phyloP scores from a whole-genome alignment of 2,329 filamentous ascomycete species.

The Periconia macrospinosa region DNA sequence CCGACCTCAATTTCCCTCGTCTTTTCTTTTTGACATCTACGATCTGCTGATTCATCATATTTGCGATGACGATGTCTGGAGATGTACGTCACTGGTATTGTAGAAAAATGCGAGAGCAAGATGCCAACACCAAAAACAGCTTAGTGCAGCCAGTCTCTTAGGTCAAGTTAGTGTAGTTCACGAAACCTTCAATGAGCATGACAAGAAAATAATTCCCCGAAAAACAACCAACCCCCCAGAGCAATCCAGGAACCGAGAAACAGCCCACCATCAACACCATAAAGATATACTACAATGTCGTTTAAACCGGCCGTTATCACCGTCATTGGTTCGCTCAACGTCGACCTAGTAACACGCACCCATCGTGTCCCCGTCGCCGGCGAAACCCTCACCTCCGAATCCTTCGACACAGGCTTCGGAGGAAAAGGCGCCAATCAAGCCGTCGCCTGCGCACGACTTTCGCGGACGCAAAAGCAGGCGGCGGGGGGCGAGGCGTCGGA shows the following conservation, averaged over 20 bases:
- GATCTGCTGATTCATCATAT: too few relatives aligned
- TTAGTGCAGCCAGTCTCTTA: neutral
- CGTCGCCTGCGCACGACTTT: slow-evolving; percentile 82
- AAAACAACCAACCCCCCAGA: neutral
- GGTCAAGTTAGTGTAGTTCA: neutral
- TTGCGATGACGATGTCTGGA: too few relatives aligned
- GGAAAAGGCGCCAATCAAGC: slow-evolving; percentile 97
- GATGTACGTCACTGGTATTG: too few relatives aligned
- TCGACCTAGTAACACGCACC: slow-evolving; percentile 88
- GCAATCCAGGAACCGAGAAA: neutral
- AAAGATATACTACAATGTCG: slow-evolving; percentile 15
- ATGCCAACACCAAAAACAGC: neutral
- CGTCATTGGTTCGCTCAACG: slow-evolving; percentile 90
- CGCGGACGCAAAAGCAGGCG: slow-evolving; percentile 52
- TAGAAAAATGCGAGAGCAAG: neutral
- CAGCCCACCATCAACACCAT: neutral
- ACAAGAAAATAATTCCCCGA: neutral
- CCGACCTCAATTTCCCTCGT: too few relatives aligned
- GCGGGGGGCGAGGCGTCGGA: slow-evolving; percentile 21
- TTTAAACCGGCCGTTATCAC: slow-evolving; percentile 61
- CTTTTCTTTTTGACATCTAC: too few relatives aligned
- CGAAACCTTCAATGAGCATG: neutral
- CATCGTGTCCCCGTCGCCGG: slow-evolving; percentile 79
- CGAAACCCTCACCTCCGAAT: slow-evolving; percentile 81
- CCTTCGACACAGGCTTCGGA: slow-evolving; percentile 79